phyloP scores from a whole-genome alignment of 495 filamentous ascomycete genomes.

The Hypoxylon lienhwacheense region DNA sequence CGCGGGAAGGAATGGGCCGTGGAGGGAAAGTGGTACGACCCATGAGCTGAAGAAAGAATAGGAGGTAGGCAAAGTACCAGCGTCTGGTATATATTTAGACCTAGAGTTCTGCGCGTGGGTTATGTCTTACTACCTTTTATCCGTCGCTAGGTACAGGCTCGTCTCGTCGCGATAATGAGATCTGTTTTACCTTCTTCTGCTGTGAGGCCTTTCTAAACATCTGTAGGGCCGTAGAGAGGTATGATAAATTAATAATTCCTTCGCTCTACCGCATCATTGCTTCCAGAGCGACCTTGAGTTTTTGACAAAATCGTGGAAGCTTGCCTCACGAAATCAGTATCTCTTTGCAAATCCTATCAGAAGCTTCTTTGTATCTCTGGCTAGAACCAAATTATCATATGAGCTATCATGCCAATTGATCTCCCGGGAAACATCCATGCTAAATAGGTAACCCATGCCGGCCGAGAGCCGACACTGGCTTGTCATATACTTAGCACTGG shows the following conservation, averaged over 20 bases:
- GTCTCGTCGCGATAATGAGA: too few species aligned
- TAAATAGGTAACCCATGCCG: too few species aligned
- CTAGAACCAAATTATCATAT: neutral
- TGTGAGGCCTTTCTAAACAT: neutral
- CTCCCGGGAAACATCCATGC: neutral
- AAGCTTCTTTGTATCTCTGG: neutral
- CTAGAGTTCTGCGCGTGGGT: too few species aligned
- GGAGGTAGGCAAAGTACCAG: too few species aligned
- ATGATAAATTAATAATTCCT: conserved; percentile 2
- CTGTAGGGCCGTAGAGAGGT: neutral
- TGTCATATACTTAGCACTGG: too few species aligned
- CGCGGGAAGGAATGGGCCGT: neutral
- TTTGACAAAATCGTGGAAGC: conserved; percentile 3
- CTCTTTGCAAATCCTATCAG: neutral
- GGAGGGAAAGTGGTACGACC: too few species aligned
- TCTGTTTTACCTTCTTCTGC: conserved; percentile 1
- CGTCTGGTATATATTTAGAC: too few species aligned
- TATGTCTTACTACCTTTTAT: too few species aligned
- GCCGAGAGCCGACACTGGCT: too few species aligned
- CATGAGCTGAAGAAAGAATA: too few species aligned
- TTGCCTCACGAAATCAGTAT: neutral
- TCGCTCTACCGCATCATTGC: neutral
- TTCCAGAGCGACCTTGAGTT: neutral
- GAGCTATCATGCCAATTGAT: neutral
- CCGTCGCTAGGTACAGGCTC: too few species aligned